A percentile compares a stretch with the other conserved stretches of the same genome.
These are phyloP conservation scores for Tanacetum coccineum DNA, from an alignment of 129 eudicot species.

Conservation along the genomic window DNA sequence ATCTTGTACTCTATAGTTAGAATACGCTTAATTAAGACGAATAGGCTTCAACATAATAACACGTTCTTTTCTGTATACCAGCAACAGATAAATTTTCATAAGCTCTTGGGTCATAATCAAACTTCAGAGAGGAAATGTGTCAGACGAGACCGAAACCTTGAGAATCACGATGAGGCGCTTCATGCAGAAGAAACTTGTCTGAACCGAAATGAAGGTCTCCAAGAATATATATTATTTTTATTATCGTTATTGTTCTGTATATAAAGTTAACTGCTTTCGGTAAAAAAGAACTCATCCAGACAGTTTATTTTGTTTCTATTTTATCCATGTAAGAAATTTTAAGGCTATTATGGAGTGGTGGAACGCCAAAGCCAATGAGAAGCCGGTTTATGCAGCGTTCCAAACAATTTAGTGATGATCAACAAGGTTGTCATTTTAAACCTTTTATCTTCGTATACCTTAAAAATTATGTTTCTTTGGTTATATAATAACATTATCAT, in stretches of 20 bases:
- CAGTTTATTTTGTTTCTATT: neutral
- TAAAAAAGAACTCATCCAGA: slow-evolving; percentile 1
- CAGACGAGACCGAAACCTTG: slow-evolving; percentile 37
- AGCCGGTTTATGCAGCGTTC: slow-evolving; percentile 24
- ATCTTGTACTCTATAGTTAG: neutral
- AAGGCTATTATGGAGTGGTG: slow-evolving; percentile 94
- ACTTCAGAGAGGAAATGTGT: slow-evolving; percentile 44
- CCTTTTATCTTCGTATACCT: neutral
- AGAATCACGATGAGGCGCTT: slow-evolving; percentile 25
- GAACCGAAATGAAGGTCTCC: slow-evolving; percentile 40
- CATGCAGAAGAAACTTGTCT: slow-evolving; percentile 30
- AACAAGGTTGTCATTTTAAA: slow-evolving; percentile 35
- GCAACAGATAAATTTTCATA: slow-evolving; percentile 82
- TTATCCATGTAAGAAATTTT: slow-evolving; percentile 44
- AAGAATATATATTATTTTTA: neutral
- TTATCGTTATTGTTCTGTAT: slow-evolving; percentile 1
- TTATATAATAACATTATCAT: neutral
- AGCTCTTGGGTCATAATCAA: slow-evolving; percentile 64
- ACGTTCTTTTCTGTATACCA: slow-evolving; percentile 28
- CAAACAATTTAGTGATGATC: slow-evolving; percentile 27
- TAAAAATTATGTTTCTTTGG: slow-evolving; percentile 1
- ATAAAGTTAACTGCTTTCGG: slow-evolving; percentile 3
- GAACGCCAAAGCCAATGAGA: slow-evolving; percentile 45
- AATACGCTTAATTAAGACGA: slow-evolving; percentile 1
- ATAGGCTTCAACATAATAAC: neutral